Evolutionary conservation across 2,329 filamentous ascomycete genomes (phyloP), one percentile per base, ranked within the genome.

Genomic region (Xylariaceae sp.): DNA sequence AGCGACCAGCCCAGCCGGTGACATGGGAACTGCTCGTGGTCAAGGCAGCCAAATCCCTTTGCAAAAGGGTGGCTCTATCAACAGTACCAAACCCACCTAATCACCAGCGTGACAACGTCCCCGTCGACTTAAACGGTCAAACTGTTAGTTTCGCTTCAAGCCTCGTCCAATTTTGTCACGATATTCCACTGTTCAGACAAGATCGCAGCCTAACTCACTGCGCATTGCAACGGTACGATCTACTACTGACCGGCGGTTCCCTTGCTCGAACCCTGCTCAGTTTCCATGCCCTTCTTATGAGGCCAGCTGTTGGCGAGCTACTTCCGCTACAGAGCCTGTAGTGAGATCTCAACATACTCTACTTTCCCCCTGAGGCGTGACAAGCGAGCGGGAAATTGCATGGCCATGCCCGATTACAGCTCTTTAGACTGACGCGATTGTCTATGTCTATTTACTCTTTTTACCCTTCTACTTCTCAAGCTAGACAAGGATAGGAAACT

Each of bases 311-410:
- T 52, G 37, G 26, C 53, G 47, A 48, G 36, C 26, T 21, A 4
- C n/a, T 50, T 24, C 52, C 52, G 46, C 18, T 41, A 36, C 43
- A 47, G 42, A 51, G 41, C 32, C 32, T 53, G 42, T 16, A 9
- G 32, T 37, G 9, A 16, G 5, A 46, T 30, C 23, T 37, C 15
- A 18, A 11, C 6, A 10, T n/a, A 21, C 13, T 33, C 21, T 33
- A 13, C 11, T 23, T 13, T 18, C 46, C 29, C 40, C 35, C 33
- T 24, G 13, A 18, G 16, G 26, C 6, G 49, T 50, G 41, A 29
- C 44, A 53, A 48, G 20, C 18, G 23, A 47, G 13, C 50, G 57
- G 57, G 26, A 53, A 50, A 57, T 57, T 54, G 47, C 57, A 59
- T 36, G 39, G 43, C 27, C 23, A 51, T n/a, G 15, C n/a, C 40